A percentile compares a stretch with the other conserved stretches of the same genome.
Evolutionary conservation across 1,139 yeast species (phyloP).

Genomic region (Pichia terricola): DNA sequence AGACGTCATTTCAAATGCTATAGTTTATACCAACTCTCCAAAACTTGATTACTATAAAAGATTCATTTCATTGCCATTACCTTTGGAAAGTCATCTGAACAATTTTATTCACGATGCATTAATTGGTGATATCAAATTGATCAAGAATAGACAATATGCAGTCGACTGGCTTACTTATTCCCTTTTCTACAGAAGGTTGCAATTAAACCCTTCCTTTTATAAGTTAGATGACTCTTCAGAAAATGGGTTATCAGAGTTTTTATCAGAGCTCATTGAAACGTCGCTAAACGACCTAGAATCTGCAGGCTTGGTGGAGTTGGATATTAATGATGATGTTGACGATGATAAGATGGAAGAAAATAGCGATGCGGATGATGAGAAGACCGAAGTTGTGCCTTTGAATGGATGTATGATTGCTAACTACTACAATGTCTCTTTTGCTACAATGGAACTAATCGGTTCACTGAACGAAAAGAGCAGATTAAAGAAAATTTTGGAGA

Average conservation of each 20-base stretch:
- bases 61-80: conserved; percentile 67
- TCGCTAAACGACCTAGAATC: conserved; percentile 56
- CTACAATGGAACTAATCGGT: conserved; percentile 54
- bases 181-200: conserved; percentile 70
- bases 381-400: conserved; percentile 43
- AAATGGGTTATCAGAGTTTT: conserved; percentile 64
- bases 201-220: conserved; percentile 80
- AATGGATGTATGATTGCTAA: conserved; percentile 72
- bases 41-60: conserved; percentile 58
- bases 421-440: conserved; percentile 54
- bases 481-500: conserved; percentile 55
- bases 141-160: conserved; percentile 70
- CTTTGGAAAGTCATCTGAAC: conserved; percentile 71
- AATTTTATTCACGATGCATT: conserved; percentile 54
- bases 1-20: conserved; percentile 31
- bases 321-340: conserved; percentile 31
- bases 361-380: conserved; percentile 30
- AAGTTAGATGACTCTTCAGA: conserved; percentile 59
- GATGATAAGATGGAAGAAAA: conserved; percentile 21
- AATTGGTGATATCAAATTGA: conserved; percentile 59
- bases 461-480: conserved; percentile 47
- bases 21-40: conserved; percentile 48
- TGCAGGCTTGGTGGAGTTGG: conserved; percentile 54
- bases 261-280: conserved; percentile 78
- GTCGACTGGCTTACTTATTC: conserved; percentile 86